Evolutionary conservation across 2,329 filamentous ascomycete species (phyloP).

Genomic region (Cladosporium oxysporum): DNA sequence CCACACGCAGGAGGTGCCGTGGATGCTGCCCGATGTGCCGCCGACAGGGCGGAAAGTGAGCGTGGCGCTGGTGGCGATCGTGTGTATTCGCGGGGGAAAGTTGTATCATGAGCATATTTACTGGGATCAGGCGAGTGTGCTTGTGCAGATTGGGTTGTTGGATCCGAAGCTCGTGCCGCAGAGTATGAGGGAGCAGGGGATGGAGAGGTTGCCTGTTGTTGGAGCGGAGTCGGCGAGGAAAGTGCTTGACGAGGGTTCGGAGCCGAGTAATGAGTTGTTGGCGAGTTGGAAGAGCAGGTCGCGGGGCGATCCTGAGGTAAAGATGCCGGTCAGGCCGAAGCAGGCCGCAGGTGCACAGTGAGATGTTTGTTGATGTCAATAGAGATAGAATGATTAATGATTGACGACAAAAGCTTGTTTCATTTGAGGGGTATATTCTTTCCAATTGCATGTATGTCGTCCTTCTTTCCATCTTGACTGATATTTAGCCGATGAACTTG

Average conservation of each 20-base stretch:
- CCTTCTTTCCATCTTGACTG: background rate
- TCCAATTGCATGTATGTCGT: background rate
- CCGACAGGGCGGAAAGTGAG: slow-evolving; percentile 59
- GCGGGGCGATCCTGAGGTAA: slow-evolving; percentile 21
- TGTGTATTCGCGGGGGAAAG: slow-evolving; percentile 55
- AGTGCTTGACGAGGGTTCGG: slow-evolving; percentile 31
- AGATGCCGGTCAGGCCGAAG: slow-evolving; percentile 29
- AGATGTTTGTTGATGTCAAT: background rate
- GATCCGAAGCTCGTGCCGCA: slow-evolving; percentile 56
- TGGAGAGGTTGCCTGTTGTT: slow-evolving; percentile 44
- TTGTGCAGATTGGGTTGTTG: slow-evolving; percentile 58
- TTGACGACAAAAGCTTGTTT: background rate
- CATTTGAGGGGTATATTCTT: slow-evolving; percentile 11
- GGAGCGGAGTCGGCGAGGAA: slow-evolving; percentile 43
- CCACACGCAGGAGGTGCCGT: slow-evolving; percentile 58
- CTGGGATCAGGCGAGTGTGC: slow-evolving; percentile 61
- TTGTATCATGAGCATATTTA: slow-evolving; percentile 60
- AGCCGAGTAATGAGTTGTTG: slow-evolving; percentile 45
- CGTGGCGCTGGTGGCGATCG: slow-evolving; percentile 57
- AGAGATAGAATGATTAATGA: background rate
- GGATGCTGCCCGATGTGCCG: slow-evolving; percentile 59
- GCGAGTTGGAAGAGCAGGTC: slow-evolving; percentile 35
- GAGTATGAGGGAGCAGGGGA: slow-evolving; percentile 42
- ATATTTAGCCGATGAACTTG: slow-evolving; percentile 65
- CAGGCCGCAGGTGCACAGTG: slow-evolving; percentile 23